Conservation (phyloP, 2,329 filamentous ascomycete genomes). For the Fusarium camptoceras region DNA sequence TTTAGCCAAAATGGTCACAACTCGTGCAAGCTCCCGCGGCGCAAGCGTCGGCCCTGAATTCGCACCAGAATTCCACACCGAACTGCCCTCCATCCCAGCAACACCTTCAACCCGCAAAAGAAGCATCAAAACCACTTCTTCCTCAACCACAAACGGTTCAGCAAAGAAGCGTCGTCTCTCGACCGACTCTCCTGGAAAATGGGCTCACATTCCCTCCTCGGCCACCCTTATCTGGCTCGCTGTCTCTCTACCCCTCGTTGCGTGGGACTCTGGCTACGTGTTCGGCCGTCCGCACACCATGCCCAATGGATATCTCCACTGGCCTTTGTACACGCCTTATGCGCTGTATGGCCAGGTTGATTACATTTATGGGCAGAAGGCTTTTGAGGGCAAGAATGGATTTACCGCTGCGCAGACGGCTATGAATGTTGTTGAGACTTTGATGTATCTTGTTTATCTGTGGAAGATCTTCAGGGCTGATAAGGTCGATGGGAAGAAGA, state of each 20-base stretch:
- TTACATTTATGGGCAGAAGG: constrained; percentile 83
- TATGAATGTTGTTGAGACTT: constrained; percentile 76
- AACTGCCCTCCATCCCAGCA: constrained; percentile 12
- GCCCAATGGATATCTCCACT: constrained; percentile 79
- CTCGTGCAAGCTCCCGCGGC: constrained; percentile 52
- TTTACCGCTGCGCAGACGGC: constrained; percentile 81
- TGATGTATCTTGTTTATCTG: constrained; percentile 71
- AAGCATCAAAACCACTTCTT: constrained; percentile 16
- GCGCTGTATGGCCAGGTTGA: constrained; percentile 83
- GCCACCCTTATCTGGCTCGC: constrained; percentile 75
- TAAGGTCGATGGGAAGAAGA: constrained; percentile 44
- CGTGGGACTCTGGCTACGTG: constrained; percentile 86
- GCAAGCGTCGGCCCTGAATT: constrained; percentile 45
- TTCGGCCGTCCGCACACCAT: constrained; percentile 84
- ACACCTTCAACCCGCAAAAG: constrained; percentile 36
- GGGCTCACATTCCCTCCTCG: constrained; percentile 60
- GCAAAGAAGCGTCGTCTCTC: constrained; percentile 29
- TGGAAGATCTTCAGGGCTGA: constrained; percentile 50
- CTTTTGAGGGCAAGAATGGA: constrained; percentile 74
- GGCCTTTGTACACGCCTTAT: constrained; percentile 81
- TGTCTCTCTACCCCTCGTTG: constrained; percentile 79
- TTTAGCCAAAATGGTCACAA: constrained; percentile 52
- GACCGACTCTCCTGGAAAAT: constrained; percentile 38
- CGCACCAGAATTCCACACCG: constrained; percentile 10
- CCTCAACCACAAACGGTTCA: constrained; percentile 6